A percentile compares a stretch with the other conserved stretches of the same genome.
Evolutionary conservation across 1,284 basidiomycete species (phyloP).

Genomic region (Sutorius eximius): DNA sequence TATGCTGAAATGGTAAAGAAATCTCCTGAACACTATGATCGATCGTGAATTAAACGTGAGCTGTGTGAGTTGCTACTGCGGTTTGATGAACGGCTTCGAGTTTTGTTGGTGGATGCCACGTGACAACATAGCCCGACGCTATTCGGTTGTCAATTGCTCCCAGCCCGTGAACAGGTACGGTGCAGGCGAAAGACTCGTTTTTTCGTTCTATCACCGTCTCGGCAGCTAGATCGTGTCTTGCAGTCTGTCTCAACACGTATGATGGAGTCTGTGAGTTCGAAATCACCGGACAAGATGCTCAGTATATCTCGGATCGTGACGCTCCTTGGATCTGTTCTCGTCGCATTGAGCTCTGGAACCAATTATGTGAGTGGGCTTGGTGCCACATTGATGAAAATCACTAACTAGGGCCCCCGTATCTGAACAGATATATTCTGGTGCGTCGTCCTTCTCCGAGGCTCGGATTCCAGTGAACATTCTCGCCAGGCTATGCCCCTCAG

Average conservation of each 20-base stretch:
- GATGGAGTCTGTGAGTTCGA: constrained; percentile 14
- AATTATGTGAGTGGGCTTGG: constrained; percentile 59
- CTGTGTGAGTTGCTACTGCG: background rate
- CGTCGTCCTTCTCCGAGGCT: background rate
- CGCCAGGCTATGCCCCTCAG: constrained; percentile 76
- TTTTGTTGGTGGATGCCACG: background rate
- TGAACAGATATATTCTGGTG: constrained; percentile 34
- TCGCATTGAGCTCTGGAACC: constrained; percentile 63
- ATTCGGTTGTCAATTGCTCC: background rate
- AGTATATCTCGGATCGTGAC: constrained; percentile 35
- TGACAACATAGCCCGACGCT: background rate
- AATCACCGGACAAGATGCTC: constrained; percentile 8
- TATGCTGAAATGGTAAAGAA: background rate
- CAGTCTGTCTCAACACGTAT: background rate
- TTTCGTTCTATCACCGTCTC: background rate
- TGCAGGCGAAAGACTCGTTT: background rate
- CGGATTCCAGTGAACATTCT: background rate
- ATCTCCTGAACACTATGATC: too few relatives aligned
- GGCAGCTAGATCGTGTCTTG: background rate
- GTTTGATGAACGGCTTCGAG: background rate
- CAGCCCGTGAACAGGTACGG: background rate
- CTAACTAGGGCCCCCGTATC: constrained; percentile 3
- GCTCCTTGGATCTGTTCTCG: constrained; percentile 54
- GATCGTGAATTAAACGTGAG: background rate
- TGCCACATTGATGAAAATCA: background rate